These are phyloP conservation scores for Medicago lupulina DNA, from an alignment of 306 rosid species.

Conservation along the genomic window DNA sequence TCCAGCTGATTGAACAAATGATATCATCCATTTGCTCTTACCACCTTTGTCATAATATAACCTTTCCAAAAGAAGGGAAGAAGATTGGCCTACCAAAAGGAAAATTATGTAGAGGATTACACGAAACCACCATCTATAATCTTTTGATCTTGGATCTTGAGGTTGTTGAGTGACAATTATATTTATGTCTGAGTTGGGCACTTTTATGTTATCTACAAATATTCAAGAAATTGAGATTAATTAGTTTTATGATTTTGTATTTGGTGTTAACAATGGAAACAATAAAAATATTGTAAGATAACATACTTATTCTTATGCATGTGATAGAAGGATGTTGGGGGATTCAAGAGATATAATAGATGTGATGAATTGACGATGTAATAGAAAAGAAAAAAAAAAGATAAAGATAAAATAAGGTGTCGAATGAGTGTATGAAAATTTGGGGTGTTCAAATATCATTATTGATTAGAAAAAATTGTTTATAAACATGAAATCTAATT, in stretches of 20 bases:
- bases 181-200: not conserved
- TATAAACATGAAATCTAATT: too few species aligned
- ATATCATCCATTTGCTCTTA: constrained; percentile 71
- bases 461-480: too few species aligned
- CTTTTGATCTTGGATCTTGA: not conserved
- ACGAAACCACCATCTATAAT: constrained; percentile 54
- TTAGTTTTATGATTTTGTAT: not conserved
- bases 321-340: too few species aligned
- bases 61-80: constrained; percentile 60
- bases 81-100: constrained; percentile 58
- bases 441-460: too few species aligned
- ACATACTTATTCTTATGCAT: too few species aligned
- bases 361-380: too few species aligned
- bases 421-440: too few species aligned
- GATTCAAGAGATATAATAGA: too few species aligned
- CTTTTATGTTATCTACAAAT: not conserved
- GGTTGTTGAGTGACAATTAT: not conserved
- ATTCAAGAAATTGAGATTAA: not conserved
- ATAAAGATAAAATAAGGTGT: too few species aligned
- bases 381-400: too few species aligned
- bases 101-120: constrained; percentile 51
- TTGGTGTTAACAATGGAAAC: not conserved
- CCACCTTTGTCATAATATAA: constrained; percentile 69
- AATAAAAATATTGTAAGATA: not conserved
- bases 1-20: constrained; percentile 69